Evolutionary conservation across 83 land plant species (phyloP).

Genomic region (Larix sibirica): DNA sequence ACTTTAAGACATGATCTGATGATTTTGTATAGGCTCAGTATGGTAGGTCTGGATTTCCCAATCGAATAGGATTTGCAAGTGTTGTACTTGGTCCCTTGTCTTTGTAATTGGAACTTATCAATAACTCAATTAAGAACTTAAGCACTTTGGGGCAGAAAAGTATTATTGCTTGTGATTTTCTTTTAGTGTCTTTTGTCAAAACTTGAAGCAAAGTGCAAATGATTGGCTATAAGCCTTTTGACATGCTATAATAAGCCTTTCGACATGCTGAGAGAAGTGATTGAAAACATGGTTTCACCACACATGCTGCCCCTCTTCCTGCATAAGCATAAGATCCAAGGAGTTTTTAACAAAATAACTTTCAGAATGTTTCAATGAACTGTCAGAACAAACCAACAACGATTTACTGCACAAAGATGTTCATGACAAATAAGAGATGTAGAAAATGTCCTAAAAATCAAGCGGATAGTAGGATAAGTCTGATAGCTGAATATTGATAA

Average conservation of each 20-base stretch:
- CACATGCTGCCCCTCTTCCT: neutral
- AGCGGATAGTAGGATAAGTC: neutral
- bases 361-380: too few relatives aligned
- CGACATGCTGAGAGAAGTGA: neutral
- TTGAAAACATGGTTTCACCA: neutral
- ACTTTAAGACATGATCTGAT: neutral
- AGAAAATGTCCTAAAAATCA: neutral
- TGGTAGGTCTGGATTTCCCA: neutral
- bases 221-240: neutral
- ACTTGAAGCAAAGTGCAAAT: neutral
- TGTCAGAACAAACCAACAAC: too few relatives aligned
- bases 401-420: neutral
- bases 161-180: neutral
- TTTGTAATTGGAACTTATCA: neutral
- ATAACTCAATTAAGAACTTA: neutral
- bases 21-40: neutral
- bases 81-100: slow-evolving; percentile 3
- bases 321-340: neutral
- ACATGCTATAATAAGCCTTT: neutral
- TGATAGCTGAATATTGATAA: neutral
- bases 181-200: neutral
- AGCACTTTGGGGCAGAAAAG: neutral
- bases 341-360: neutral
- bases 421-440: neutral
- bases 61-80: neutral